A percentile compares a stretch with the other conserved stretches of the same genome.
Conservation (phyloP, 768 basidiomycete species). For the Kwoniella europaea region DNA sequence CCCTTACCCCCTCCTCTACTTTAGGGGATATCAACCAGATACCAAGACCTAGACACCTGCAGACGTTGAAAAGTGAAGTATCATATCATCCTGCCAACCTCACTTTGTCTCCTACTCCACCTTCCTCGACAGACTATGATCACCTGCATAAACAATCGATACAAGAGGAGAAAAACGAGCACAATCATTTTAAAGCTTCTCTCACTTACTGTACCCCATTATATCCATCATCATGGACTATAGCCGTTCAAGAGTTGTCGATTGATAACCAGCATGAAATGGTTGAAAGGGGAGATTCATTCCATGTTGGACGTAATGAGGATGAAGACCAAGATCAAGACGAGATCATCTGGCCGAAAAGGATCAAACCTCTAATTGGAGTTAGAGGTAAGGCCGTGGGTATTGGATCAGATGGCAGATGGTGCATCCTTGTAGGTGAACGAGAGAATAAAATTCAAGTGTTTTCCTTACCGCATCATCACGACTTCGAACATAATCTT, state of each 20-base stretch:
- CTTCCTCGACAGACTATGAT: neutral
- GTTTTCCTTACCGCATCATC: constrained; percentile 46
- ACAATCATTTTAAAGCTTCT: constrained; percentile 34
- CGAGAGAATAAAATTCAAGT: constrained; percentile 56
- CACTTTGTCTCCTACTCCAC: constrained; percentile 41
- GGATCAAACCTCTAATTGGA: constrained; percentile 44
- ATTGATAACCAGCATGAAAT: constrained; percentile 22
- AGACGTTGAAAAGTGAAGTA: constrained; percentile 53
- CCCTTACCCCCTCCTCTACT: neutral
- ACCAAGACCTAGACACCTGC: constrained; percentile 36
- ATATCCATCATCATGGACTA: constrained; percentile 56
- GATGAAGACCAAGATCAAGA: constrained; percentile 19
- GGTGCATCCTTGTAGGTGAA: constrained; percentile 54
- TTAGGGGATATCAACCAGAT: neutral
- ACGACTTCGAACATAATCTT: neutral
- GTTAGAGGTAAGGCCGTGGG: constrained; percentile 50
- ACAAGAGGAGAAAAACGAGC: constrained; percentile 2
- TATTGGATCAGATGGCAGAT: constrained; percentile 51
- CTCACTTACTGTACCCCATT: constrained; percentile 55
- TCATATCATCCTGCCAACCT: constrained; percentile 55
- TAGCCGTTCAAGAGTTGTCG: constrained; percentile 54
- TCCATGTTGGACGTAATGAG: constrained; percentile 18
- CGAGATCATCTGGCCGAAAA: constrained; percentile 44
- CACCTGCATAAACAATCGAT: neutral
- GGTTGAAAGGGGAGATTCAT: constrained; percentile 36